These are phyloP conservation scores for Monilinia fructigena DNA, from an alignment of 2,329 filamentous ascomycete species.

Conservation along the genomic window DNA sequence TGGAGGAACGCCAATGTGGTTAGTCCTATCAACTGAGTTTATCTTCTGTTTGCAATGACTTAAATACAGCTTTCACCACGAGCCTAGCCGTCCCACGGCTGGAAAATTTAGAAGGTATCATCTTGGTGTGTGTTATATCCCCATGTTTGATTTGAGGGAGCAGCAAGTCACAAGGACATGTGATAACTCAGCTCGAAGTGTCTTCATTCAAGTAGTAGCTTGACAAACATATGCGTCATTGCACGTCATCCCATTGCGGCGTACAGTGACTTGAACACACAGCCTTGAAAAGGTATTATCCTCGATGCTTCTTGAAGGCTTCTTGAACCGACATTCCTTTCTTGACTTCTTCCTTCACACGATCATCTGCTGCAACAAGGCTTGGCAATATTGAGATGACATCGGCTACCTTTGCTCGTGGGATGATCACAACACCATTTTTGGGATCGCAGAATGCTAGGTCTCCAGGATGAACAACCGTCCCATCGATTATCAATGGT, in stretches of 20 bases:
- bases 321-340: slow-evolving; percentile 62
- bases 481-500: slow-evolving; percentile 46
- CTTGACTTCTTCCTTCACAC: slow-evolving; percentile 63
- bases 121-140: neutral
- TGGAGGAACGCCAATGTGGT: neutral
- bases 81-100: neutral
- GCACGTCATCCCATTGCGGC: neutral
- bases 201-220: neutral
- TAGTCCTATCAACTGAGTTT: neutral
- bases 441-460: slow-evolving; percentile 66
- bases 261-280: neutral
- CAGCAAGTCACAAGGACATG: neutral
- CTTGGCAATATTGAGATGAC: slow-evolving; percentile 54
- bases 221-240: neutral
- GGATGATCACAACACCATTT: slow-evolving; percentile 71
- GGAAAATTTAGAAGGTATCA: neutral
- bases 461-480: slow-evolving; percentile 55
- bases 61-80: neutral
- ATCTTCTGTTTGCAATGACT: neutral
- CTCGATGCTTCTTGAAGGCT: slow-evolving; percentile 55
- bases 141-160: neutral
- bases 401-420: slow-evolving; percentile 56
- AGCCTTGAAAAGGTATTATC: slow-evolving; percentile 10
- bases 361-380: slow-evolving; percentile 51
- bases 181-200: neutral